These are phyloP conservation scores for Phalaenopsis equestris DNA, from an alignment of 106 monocot genomes.

Conservation along the genomic window DNA sequence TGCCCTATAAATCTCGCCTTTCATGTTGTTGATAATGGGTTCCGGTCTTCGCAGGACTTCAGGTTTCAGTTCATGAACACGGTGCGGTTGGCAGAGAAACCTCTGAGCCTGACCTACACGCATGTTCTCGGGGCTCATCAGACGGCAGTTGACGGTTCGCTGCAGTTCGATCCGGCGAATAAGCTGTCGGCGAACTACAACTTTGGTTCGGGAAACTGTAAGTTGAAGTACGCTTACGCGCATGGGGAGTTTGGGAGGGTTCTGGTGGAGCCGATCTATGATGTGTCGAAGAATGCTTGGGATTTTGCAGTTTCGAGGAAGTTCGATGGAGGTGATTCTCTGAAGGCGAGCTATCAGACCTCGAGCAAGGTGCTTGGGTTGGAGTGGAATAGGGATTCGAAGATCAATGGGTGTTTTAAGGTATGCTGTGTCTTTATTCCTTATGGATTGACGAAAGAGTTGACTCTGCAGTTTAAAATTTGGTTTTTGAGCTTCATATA, in stretches of 20 bases:
- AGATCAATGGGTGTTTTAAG: slow-evolving; percentile 81
- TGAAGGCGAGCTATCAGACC: slow-evolving; percentile 65
- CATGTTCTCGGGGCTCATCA: slow-evolving; percentile 40
- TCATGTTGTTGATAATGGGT: background rate
- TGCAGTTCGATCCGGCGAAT: slow-evolving; percentile 64
- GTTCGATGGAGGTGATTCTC: slow-evolving; percentile 45
- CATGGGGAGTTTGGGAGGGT: slow-evolving; percentile 58
- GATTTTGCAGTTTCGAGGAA: slow-evolving; percentile 66
- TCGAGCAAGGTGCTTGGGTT: slow-evolving; percentile 53
- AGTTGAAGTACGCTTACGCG: slow-evolving; percentile 67
- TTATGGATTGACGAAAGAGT: background rate
- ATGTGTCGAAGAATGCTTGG: slow-evolving; percentile 60
- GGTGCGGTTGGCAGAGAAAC: slow-evolving; percentile 43
- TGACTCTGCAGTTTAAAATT: background rate
- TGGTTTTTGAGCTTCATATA: background rate
- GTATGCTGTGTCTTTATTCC: slow-evolving; percentile 14
- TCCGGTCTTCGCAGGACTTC: slow-evolving; percentile 40
- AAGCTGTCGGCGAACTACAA: slow-evolving; percentile 53
- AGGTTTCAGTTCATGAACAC: slow-evolving; percentile 92
- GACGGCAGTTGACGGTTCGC: slow-evolving; percentile 55
- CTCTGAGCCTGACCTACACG: slow-evolving; percentile 64
- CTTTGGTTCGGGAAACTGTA: slow-evolving; percentile 44
- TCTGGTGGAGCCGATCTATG: slow-evolving; percentile 68
- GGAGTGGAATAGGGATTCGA: slow-evolving; percentile 78
- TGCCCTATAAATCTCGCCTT: background rate